These are phyloP conservation scores for Citrus reticulata DNA, from an alignment of 345 rosid genomes.

Conservation along the genomic window DNA sequence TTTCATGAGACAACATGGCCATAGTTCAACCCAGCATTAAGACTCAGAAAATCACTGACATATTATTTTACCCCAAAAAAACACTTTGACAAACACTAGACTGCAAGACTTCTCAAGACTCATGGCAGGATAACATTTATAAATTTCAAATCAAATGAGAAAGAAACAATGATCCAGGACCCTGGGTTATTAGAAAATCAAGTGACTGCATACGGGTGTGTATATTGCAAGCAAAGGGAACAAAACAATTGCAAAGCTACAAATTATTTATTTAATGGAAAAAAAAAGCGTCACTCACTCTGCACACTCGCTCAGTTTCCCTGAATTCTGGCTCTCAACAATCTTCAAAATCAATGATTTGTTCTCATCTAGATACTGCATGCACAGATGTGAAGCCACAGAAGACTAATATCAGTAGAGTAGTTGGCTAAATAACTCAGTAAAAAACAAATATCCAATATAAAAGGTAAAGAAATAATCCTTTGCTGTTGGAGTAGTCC, in stretches of 20 bases:
- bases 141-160: neutral
- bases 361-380: slow-evolving; percentile 99
- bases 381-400: slow-evolving; percentile 3
- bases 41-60: neutral
- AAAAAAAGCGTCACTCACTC: slow-evolving; percentile 57
- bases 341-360: slow-evolving; percentile 99
- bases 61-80: too few species aligned
- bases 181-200: neutral
- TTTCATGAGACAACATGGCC: neutral
- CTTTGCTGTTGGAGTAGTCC: neutral
- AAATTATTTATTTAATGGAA: neutral
- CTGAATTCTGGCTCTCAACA: slow-evolving; percentile 97
- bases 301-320: slow-evolving; percentile 90
- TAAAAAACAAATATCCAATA: neutral
- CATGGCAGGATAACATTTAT: neutral
- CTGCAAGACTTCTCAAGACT: neutral
- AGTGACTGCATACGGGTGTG: neutral
- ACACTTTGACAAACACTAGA: neutral
- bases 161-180: neutral
- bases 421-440: neutral
- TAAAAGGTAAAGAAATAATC: too few species aligned
- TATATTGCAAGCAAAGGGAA: neutral
- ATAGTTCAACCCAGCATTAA: neutral
- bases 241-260: neutral
- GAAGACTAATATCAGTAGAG: slow-evolving; percentile 1